Base-by-base conservation (phyloP, 208 protist species). In the Trypanosoma vivax region DNA sequence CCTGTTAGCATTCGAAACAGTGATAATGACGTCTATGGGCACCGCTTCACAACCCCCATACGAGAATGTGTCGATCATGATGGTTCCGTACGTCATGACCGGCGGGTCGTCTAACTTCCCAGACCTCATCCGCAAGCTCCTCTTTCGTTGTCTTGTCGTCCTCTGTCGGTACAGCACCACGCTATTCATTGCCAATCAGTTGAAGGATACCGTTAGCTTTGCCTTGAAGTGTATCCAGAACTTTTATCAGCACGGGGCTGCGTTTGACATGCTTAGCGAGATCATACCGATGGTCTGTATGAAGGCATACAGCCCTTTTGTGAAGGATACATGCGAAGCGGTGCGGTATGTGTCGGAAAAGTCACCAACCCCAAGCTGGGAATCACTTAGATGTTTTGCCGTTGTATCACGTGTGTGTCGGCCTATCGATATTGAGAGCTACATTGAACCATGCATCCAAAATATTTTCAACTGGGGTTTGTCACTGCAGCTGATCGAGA, bases 391-490 rank as follows among this genome's bases (percentile, higher is more conserved):
- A 40, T 73, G 60, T 45, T 76, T 78, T 55, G 41, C 71, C 3
- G 53, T 70, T 2, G 72, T 88, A 29, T 88, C 72, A 50, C 68
- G 46, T 34, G 70, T 72, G 28, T 93, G 81, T 62, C 73, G 62
- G 24, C 57, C 63, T 33, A n/a, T 52, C 10, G 73, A 83, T 46
- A 76, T 94, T 65, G 76, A 88, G 43, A 57, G 25, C 19, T 87
- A 82, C 49, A 73, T 94, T 16, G 83, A 94, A 28, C 41, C 67
- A 2, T 90, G 76, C 45, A 70, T 94, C 37, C 74, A 83, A 31
- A 73, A 80, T 47, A 64, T 90, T n/a, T 94, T 86, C 57, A 56
- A 56, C 13, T 94, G 83, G 80, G 80, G 86, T n/a, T 70, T 94
- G 5, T 94, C 86, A 0, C 63, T 80, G 23, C 73, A 87, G 40